Base-by-base conservation (phyloP, 2,329 filamentous ascomycete species). In the Pseudogymnoascus sp. region DNA sequence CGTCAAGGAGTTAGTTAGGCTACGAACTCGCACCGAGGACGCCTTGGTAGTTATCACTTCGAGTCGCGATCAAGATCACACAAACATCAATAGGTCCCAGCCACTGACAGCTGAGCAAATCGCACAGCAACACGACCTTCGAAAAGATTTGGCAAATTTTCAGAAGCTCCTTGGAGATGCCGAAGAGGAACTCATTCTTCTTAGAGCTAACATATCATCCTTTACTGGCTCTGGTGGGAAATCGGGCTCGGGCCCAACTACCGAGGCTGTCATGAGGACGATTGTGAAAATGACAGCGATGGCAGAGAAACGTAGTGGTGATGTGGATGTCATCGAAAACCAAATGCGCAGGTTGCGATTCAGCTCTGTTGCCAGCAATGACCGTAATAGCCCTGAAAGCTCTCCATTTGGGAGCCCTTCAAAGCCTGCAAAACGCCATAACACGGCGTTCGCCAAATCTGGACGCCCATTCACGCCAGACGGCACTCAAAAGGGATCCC, bases 231-330 rank as follows among this genome's bases (percentile, higher is more conserved):
- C 76, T 2, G 74, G 75, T 39, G 80, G 76, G 65, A 79, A 63
- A 26, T 48, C 64, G 6, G 33, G 74, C 60, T 73, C 74, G 5
- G 70, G 70, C 1, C 94, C 94, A 0, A 96, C 92, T 0, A 89
- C 96, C 8, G 94, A 96, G 67, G 90, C 90, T 0, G 89, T 99
- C 18, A 86, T 92, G 66, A 89, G 89, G 62, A 99, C 94, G 0
- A 95, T 99, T 65, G 79, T 79, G 61, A 96, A 94, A 70, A 92
- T 99, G 88, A 96, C 92, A 33, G 82, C 79, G 62, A 92, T 96
- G 86, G 89, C 89, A 0, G 90, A 97, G 77, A 90, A 90, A 74
- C 89, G 90, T 70, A 94, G 89, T 69, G 89, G 87, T 61, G 92
- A 97, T 67, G 85, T 99, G 58, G 90, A 96, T 71, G 83, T 96